Conservation (phyloP, 495 filamentous ascomycete species). For the Rostrohypoxylon terebratum region DNA sequence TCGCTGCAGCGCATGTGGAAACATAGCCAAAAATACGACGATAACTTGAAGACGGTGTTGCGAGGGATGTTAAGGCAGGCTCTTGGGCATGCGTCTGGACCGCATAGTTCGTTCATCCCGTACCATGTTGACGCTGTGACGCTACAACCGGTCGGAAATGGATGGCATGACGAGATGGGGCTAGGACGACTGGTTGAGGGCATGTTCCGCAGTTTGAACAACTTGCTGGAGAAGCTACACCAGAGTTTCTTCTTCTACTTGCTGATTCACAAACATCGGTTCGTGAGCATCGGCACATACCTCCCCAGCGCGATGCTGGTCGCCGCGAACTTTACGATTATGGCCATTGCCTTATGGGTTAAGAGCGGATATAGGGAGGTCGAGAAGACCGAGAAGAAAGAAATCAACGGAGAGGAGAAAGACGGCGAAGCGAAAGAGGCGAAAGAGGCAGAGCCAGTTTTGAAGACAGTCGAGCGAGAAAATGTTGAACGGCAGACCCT, state of each 20-base stretch:
- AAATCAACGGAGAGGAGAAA: constrained; percentile 21
- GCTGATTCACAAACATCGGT: constrained; percentile 87
- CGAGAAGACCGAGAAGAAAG: constrained; percentile 26
- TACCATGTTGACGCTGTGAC: constrained; percentile 98
- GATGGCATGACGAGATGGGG: constrained; percentile 97
- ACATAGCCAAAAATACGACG: constrained; percentile 83
- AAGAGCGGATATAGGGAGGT: constrained; percentile 71
- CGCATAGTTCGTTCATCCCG: constrained; percentile 95
- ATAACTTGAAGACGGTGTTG: constrained; percentile 88
- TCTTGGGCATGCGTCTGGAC: constrained; percentile 87
- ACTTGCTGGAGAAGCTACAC: constrained; percentile 94
- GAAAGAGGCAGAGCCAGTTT: constrained; percentile 37
- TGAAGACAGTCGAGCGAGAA: constrained; percentile 69
- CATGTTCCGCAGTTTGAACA: constrained; percentile 91
- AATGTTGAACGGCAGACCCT: constrained; percentile 81
- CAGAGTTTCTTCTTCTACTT: constrained; percentile 99
- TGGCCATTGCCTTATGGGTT: constrained; percentile 92
- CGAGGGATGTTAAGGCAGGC: constrained; percentile 94
- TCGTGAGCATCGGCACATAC: constrained; percentile 98
- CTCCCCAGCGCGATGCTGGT: constrained; percentile 96
- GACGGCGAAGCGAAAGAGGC: constrained; percentile 18
- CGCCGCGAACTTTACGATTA: constrained; percentile 93
- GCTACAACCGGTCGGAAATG: constrained; percentile 85
- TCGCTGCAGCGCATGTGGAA: constrained; percentile 87
- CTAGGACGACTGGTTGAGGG: constrained; percentile 90